Evolutionary conservation across 352 stramenopile genomes (phyloP).

Genomic region (Globisporangium alternatum): DNA sequence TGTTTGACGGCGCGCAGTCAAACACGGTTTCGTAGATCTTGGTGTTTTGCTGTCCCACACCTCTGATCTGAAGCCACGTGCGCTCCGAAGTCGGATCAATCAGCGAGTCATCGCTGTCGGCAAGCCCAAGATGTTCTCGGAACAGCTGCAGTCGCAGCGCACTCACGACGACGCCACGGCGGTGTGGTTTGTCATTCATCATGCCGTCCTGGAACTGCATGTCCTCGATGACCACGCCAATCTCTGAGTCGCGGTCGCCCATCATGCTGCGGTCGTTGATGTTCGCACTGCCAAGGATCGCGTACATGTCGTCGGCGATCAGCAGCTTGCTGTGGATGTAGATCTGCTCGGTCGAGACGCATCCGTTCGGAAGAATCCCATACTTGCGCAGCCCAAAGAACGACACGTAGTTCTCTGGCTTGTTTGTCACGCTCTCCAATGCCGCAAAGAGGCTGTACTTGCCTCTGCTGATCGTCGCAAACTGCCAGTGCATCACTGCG

Average conservation of each 20-base stretch:
- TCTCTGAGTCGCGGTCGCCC: slow-evolving; percentile 88
- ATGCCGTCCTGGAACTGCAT: slow-evolving; percentile 72
- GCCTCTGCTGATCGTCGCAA: slow-evolving; percentile 81
- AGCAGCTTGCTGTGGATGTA: slow-evolving; percentile 92
- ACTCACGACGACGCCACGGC: slow-evolving; percentile 55
- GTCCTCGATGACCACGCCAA: slow-evolving; percentile 83
- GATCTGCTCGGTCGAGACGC: slow-evolving; percentile 85
- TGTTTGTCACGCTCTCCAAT: slow-evolving; percentile 55
- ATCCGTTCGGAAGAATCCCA: slow-evolving; percentile 75
- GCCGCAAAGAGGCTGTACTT: slow-evolving; percentile 73
- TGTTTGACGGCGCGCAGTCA: slow-evolving; percentile 79
- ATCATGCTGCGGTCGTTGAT: slow-evolving; percentile 96
- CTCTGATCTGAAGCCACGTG: slow-evolving; percentile 65
- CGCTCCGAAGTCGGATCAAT: slow-evolving; percentile 54
- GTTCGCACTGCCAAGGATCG: slow-evolving; percentile 92
- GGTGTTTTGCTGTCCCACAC: slow-evolving; percentile 58
- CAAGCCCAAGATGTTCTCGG: slow-evolving; percentile 72
- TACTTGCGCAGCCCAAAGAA: slow-evolving; percentile 87
- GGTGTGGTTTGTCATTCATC: slow-evolving; percentile 75
- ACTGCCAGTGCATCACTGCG: slow-evolving; percentile 90
- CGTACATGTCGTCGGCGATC: slow-evolving; percentile 88
- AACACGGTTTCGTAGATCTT: slow-evolving; percentile 84
- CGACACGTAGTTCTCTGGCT: slow-evolving; percentile 73
- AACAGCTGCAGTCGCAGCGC: slow-evolving; percentile 79
- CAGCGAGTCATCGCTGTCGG: slow-evolving; percentile 51